These are phyloP conservation scores for Aspergillus conjunctus DNA, from an alignment of 495 filamentous ascomycete genomes.

Conservation along the genomic window DNA sequence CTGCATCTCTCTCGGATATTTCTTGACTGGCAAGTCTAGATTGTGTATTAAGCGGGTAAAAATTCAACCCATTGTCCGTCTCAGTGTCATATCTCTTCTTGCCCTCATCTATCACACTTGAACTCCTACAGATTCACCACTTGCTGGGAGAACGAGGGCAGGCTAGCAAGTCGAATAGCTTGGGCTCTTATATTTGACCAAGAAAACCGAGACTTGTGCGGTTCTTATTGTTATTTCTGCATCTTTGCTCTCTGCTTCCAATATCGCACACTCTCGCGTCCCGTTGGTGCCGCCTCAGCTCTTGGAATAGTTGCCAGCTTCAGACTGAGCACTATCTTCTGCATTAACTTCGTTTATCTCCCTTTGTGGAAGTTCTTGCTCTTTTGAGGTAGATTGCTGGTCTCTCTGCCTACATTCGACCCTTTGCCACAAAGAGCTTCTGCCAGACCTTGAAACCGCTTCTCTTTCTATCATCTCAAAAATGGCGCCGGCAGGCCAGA, in stretches of 20 bases:
- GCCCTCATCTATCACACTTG: slow-evolving; percentile 6
- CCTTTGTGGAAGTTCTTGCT: background rate
- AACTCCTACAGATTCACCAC: background rate
- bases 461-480: slow-evolving; percentile 15
- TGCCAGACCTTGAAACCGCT: background rate
- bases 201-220: background rate
- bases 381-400: background rate
- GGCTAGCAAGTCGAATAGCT: background rate
- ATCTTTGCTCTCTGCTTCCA: background rate
- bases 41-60: background rate
- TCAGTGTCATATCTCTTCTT: background rate
- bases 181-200: background rate
- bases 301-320: background rate
- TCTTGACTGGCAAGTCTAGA: background rate
- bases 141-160: background rate
- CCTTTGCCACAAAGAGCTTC: background rate
- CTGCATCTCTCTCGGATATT: background rate
- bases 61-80: background rate
- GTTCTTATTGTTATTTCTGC: background rate
- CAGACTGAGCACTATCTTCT: background rate
- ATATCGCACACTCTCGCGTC: background rate
- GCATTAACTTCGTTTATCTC: background rate
- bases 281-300: background rate
- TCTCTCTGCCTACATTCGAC: background rate
- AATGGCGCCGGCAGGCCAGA: slow-evolving; percentile 64